A percentile compares a stretch with the other conserved stretches of the same genome.
Evolutionary conservation across 129 eudicot species (phyloP).

Genomic region (Pseudognaphalium luteoalbum): DNA sequence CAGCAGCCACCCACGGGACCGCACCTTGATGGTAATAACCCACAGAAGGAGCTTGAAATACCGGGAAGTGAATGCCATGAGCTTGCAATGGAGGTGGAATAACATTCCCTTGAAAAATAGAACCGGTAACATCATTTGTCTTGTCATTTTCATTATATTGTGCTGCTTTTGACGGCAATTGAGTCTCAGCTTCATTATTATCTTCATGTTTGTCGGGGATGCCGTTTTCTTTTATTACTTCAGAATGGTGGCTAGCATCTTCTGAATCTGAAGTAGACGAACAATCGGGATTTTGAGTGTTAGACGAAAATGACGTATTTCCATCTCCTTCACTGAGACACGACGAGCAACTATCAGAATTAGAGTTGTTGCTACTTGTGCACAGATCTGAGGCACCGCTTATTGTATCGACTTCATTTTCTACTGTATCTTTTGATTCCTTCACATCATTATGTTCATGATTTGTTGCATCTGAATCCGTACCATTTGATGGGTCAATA

Average conservation of each 20-base stretch:
- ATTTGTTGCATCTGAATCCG: conserved; percentile 28
- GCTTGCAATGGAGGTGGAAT: conserved; percentile 53
- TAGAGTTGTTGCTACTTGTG: conserved; percentile 52
- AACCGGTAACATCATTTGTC: conserved; percentile 28
- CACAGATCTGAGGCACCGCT: conserved; percentile 45
- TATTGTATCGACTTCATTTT: conserved; percentile 31
- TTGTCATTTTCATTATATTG: conserved; percentile 33
- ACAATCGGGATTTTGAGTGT: conserved; percentile 59
- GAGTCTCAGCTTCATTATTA: conserved; percentile 32
- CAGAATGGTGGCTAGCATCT: conserved; percentile 60
- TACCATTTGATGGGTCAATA: conserved; percentile 34
- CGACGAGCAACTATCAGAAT: conserved; percentile 83
- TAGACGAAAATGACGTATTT: conserved; percentile 51
- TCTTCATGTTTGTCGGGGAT: conserved; percentile 27
- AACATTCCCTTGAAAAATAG: conserved; percentile 44
- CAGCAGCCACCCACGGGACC: conserved; percentile 62
- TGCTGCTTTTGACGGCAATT: conserved; percentile 29
- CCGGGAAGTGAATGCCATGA: conserved; percentile 61
- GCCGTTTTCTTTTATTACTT: conserved; percentile 48
- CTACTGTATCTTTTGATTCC: conserved; percentile 27
- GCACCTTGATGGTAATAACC: conserved; percentile 64
- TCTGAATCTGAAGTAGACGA: conserved; percentile 78
- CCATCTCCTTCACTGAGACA: conserved; percentile 90
- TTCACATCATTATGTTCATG: conserved; percentile 29
- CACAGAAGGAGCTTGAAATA: conserved; percentile 60